Evolutionary conservation across 139 green algal species (phyloP), one percentile per base, ranked within the genome.

Genomic region (Asterochloris erici): DNA sequence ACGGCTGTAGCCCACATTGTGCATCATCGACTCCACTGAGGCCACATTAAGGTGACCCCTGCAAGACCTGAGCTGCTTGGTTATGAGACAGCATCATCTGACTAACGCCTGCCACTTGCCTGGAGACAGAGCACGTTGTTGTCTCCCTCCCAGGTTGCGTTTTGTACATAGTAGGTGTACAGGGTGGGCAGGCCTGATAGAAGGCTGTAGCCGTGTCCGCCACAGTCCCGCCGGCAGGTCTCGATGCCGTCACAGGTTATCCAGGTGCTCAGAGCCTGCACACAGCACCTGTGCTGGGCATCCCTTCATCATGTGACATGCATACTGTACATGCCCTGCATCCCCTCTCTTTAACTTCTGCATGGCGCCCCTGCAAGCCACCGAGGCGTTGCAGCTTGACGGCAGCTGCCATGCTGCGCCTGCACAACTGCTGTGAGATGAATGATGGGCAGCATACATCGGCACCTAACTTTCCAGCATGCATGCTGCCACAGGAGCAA

Each of bases 71-170:
- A 6, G 38, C 38, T 54, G 38, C 38, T 10, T 54, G n/a, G 6
- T 54, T 54, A 6, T 6, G 6, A 54, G 38, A 2, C 38, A 10
- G 38, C 38, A 54, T 54, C 38, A 54, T 54, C 62, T 13, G 28
- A 63, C 15, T 68, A 10, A 17, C n/a, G 63, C n/a, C 63, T 24
- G 29, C 14, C 16, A 29, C 54, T n/a, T 69, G 83, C 86, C 88
- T 94, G 89, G 28, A 97, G 89, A 85, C 84, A 94, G 82, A 97
- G 77, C 74, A 97, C 91, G 82, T 94, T 96, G 93, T 98, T 98
- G 90, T 98, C 94, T 15, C 95, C 95, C 90, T 98, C 95, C 95
- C 95, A 98, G 19, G 95, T 98, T 27, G 93, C 88, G 77, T 98
- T 98, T 89, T 96, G 92, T 62, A 97, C 94, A 79, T 98, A 98